Conservation (phyloP, 164 flowering plant genomes). For the Kalanchoe fedtschenkoi region DNA sequence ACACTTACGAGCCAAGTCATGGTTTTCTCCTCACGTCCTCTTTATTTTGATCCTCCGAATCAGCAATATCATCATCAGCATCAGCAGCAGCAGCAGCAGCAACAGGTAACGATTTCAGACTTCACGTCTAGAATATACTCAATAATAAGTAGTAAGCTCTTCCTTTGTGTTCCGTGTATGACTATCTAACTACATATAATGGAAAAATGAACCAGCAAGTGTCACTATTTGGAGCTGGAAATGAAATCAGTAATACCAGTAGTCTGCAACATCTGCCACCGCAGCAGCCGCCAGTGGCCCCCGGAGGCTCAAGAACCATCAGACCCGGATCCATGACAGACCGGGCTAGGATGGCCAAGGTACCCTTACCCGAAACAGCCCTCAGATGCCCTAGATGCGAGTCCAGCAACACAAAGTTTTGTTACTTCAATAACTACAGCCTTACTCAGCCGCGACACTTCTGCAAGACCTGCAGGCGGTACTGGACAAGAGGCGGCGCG, state of each 20-base stretch:
- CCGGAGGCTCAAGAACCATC: background rate
- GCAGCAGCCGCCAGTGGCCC: background rate
- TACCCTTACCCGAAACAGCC: background rate
- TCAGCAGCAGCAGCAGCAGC: background rate
- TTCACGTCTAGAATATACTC: background rate
- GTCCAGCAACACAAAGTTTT: slow-evolving; percentile 1
- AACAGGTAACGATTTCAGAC: background rate
- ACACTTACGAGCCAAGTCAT: background rate
- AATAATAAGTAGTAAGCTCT: background rate
- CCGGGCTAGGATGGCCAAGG: slow-evolving; percentile 5
- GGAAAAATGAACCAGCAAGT: background rate
- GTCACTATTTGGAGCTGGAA: background rate
- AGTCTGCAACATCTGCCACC: background rate
- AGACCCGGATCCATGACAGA: slow-evolving; percentile 4
- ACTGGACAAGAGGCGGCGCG: slow-evolving; percentile 3
- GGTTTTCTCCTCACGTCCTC: background rate
- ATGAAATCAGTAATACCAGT: background rate
- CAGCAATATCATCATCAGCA: background rate
- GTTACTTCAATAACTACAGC: slow-evolving; percentile 5
- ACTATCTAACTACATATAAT: background rate
- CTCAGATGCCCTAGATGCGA: slow-evolving; percentile 2
- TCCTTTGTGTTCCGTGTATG: background rate
- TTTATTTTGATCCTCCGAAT: slow-evolving; percentile 1
- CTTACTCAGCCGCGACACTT: slow-evolving; percentile 6
- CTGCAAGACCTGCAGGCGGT: slow-evolving; percentile 1